phyloP scores from a whole-genome alignment of 2,329 filamentous ascomycete species.

The Hypoxylon sp. region DNA sequence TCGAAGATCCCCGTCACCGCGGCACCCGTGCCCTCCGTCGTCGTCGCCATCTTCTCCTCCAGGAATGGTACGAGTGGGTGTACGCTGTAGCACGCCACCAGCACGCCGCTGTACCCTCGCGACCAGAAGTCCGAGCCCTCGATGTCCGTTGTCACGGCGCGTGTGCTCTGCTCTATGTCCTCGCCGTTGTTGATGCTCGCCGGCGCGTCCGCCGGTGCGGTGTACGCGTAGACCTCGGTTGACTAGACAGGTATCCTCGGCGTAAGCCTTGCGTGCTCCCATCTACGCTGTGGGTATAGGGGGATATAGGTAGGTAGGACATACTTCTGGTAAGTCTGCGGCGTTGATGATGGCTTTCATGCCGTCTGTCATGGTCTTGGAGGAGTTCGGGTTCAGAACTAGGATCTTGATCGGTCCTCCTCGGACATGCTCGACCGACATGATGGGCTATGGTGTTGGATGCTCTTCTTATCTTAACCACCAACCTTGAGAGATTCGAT shows the following conservation, averaged over 20 bases:
- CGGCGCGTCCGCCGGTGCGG: constrained; percentile 68
- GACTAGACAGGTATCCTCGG: too few relatives aligned
- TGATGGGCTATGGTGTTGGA: constrained; percentile 18
- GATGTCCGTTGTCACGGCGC: constrained; percentile 67
- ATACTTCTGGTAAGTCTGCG: constrained; percentile 51
- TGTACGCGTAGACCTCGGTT: constrained; percentile 68
- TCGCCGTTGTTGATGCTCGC: constrained; percentile 79
- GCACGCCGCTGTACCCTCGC: constrained; percentile 71
- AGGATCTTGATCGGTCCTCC: constrained; percentile 61
- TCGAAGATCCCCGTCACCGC: constrained; percentile 85
- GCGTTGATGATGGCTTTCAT: constrained; percentile 60
- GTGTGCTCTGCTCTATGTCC: constrained; percentile 70
- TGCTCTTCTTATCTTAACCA: too few relatives aligned
- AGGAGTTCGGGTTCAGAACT: constrained; percentile 83
- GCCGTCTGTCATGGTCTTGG: constrained; percentile 72
- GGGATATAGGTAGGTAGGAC: constrained; percentile 9
- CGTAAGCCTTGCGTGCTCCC: too few relatives aligned
- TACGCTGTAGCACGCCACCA: constrained; percentile 88
- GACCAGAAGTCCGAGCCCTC: constrained; percentile 38
- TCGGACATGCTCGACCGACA: constrained; percentile 44
- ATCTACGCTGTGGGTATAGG: neutral
- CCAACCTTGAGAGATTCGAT: too few relatives aligned
- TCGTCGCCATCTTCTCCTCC: too few relatives aligned
- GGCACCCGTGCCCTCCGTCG: constrained; percentile 43
- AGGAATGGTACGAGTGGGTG: constrained; percentile 77